Percentiles rank a stretch among this genome's conserved stretches.
phyloP scores from a whole-genome alignment of 495 filamentous ascomycete species.

The Hypoxylon rickii region DNA sequence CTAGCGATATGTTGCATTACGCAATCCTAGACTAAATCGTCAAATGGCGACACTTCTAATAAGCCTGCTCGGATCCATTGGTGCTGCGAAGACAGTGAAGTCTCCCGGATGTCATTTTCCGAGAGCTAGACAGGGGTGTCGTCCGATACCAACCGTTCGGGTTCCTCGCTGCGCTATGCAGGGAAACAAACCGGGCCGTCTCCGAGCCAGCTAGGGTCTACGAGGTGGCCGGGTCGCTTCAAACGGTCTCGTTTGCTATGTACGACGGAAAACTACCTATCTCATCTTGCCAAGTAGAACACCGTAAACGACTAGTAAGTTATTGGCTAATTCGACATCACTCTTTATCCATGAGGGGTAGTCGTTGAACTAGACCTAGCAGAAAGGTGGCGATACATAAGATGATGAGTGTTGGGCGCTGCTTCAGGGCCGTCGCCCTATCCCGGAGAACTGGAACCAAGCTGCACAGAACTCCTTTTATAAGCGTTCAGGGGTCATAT shows the following conservation, averaged over 20 bases:
- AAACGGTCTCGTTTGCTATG: not conserved
- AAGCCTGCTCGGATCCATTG: not conserved
- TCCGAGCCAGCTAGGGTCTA: constrained; percentile 2
- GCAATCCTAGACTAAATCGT: not conserved
- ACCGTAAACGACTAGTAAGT: constrained; percentile 1
- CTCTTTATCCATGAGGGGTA: constrained; percentile 15
- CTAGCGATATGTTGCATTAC: constrained; percentile 15
- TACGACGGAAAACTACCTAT: not conserved
- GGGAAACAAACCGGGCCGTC: constrained; percentile 4
- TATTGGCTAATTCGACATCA: constrained; percentile 13
- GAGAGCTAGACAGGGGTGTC: constrained; percentile 2
- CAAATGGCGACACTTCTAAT: not conserved
- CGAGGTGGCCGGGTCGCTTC: not conserved
- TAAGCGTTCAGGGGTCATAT: not conserved
- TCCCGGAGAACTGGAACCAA: not conserved
- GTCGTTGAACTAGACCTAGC: not conserved
- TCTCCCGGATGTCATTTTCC: not conserved
- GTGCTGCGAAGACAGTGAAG: not conserved
- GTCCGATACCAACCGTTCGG: constrained; percentile 9
- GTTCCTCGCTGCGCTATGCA: not conserved
- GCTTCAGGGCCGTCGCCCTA: not conserved
- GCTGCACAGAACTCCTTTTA: not conserved
- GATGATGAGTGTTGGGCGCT: not conserved
- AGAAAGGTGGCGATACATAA: not conserved
- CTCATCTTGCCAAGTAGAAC: not conserved